Percentiles rank a stretch among this genome's conserved stretches.
phyloP scores from a whole-genome alignment of 1,139 yeast genomes.

The Geotrichum aggregatum region DNA sequence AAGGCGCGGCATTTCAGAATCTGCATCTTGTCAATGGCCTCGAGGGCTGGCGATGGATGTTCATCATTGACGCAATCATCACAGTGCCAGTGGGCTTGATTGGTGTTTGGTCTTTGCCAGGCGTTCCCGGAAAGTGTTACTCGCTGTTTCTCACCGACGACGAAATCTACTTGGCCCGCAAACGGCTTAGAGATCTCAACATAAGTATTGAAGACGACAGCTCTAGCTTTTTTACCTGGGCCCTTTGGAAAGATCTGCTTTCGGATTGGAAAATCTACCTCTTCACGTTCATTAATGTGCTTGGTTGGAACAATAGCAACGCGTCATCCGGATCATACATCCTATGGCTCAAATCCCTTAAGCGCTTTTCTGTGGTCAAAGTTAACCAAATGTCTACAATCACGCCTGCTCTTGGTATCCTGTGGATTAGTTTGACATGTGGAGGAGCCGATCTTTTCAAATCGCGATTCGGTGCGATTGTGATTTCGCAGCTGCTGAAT shows the following conservation, averaged over 20 bases:
- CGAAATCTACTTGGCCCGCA: slow-evolving; percentile 59
- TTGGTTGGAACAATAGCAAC: slow-evolving; percentile 61
- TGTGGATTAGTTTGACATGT: slow-evolving; percentile 47
- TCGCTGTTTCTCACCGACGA: slow-evolving; percentile 56
- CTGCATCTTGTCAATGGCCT: slow-evolving; percentile 49
- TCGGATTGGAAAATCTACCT: slow-evolving; percentile 52
- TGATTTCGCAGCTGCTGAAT: slow-evolving; percentile 50
- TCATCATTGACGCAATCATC: slow-evolving; percentile 60
- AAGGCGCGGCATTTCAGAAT: slow-evolving; percentile 53
- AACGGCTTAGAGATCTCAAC: slow-evolving; percentile 35
- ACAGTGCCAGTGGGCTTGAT: slow-evolving; percentile 58
- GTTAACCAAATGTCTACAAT: slow-evolving; percentile 45
- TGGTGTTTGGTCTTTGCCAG: slow-evolving; percentile 63
- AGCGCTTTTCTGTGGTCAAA: slow-evolving; percentile 40
- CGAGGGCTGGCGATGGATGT: slow-evolving; percentile 71
- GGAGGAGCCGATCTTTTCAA: slow-evolving; percentile 50
- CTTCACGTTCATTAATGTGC: slow-evolving; percentile 44
- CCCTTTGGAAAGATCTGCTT: slow-evolving; percentile 47
- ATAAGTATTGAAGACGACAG: slow-evolving; percentile 13
- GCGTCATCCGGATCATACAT: slow-evolving; percentile 52
- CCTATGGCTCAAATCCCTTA: slow-evolving; percentile 49
- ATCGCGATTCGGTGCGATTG: slow-evolving; percentile 55
- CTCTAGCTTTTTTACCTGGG: slow-evolving; percentile 25
- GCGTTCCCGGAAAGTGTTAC: slow-evolving; percentile 54
- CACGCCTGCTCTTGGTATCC: slow-evolving; percentile 51